phyloP scores from a whole-genome alignment of 768 basidiomycete genomes.

The Chalciporus piperatus region DNA sequence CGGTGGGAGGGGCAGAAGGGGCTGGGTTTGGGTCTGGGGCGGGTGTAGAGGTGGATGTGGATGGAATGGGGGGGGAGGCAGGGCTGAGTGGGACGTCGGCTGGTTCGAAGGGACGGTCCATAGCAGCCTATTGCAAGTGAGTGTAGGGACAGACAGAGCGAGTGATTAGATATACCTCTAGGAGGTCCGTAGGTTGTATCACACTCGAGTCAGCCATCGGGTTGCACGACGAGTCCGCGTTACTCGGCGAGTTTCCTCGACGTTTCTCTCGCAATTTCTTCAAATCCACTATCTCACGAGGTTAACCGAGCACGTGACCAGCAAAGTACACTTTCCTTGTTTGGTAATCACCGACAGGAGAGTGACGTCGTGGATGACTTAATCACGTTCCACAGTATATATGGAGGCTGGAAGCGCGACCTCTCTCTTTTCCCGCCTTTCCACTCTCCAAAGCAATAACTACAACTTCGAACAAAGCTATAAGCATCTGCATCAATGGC shows the following conservation, averaged over 20 bases:
- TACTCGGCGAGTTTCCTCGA: too few species aligned
- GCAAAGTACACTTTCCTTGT: background rate
- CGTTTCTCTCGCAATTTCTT: background rate
- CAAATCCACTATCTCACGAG: slow-evolving; percentile 1
- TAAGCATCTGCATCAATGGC: slow-evolving; percentile 11
- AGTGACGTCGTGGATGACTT: slow-evolving; percentile 19
- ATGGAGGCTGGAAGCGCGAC: background rate
- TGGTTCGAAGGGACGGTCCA: slow-evolving; percentile 28
- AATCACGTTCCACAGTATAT: slow-evolving; percentile 12
- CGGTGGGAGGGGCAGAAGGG: background rate
- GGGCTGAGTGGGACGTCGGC: slow-evolving; percentile 17
- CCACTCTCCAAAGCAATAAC: background rate
- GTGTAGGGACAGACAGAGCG: background rate
- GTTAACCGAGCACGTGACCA: background rate
- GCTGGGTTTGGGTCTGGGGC: background rate
- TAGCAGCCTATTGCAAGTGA: slow-evolving; percentile 17
- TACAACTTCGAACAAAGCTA: background rate
- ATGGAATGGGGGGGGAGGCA: background rate
- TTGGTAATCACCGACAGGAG: background rate
- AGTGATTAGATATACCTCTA: slow-evolving; percentile 12
- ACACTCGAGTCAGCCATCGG: slow-evolving; percentile 28
- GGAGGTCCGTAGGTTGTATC: slow-evolving; percentile 21
- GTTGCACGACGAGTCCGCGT: too few species aligned
- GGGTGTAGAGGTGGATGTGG: background rate
- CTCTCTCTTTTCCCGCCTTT: background rate